Evolutionary conservation across 139 green algal genomes (phyloP).

Genomic region (Chlorella sp.): DNA sequence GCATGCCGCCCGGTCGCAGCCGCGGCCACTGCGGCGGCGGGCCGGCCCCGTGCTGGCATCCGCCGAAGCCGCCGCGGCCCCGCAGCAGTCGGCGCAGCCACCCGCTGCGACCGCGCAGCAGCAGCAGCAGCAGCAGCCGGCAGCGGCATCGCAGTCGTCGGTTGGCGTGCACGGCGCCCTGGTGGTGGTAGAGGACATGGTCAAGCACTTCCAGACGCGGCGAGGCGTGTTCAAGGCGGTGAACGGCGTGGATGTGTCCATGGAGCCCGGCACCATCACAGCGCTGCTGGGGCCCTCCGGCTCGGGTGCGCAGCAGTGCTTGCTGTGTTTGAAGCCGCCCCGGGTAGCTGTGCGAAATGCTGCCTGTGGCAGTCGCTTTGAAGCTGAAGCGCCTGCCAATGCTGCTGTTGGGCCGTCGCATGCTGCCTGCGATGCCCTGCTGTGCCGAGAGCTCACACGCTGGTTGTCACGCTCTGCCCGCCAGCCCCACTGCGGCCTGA

Average conservation of each 20-base stretch:
- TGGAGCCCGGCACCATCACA: slow-evolving; percentile 73
- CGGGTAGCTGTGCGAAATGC: too few relatives aligned
- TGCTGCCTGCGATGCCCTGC: too few relatives aligned
- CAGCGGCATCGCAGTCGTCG: not conserved
- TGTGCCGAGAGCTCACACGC: too few relatives aligned
- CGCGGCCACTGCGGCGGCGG: not conserved
- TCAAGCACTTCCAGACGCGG: slow-evolving; percentile 77
- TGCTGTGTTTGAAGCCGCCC: too few relatives aligned
- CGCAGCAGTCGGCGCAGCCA: not conserved
- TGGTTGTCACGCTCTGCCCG: too few relatives aligned
- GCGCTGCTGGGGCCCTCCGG: slow-evolving; percentile 85
- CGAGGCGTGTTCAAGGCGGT: slow-evolving; percentile 73
- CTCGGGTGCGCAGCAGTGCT: slow-evolving; percentile 41
- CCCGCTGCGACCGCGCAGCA: not conserved
- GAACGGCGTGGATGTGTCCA: slow-evolving; percentile 71
- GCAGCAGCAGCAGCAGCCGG: slow-evolving; percentile 14
- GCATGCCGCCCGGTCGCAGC: not conserved
- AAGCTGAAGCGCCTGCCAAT: too few relatives aligned
- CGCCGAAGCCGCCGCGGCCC: not conserved
- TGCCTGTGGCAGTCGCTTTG: too few relatives aligned
- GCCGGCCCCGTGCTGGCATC: not conserved
- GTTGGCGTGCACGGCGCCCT: not conserved
- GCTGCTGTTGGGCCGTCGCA: too few relatives aligned
- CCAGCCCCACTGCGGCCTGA: too few relatives aligned
- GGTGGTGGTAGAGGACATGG: slow-evolving; percentile 66